Evolutionary conservation across 768 basidiomycete species (phyloP), one percentile per base, ranked within the genome.

Genomic region (Suillus variegatus): DNA sequence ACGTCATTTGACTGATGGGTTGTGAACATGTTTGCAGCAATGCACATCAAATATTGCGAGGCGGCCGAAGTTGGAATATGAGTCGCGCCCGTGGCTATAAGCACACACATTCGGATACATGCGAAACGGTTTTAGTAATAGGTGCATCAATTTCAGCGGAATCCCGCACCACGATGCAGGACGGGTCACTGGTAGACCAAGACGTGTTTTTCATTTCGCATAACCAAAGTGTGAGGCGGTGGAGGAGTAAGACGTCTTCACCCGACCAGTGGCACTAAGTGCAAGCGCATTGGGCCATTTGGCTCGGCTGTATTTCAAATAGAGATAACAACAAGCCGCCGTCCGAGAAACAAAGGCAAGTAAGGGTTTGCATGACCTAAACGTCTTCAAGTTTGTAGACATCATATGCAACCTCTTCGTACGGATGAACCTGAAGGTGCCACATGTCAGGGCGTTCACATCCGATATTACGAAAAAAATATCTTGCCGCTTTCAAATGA

Each of bases 331-430:
- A 20, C 32, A 14, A 38, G 32, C 13, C 47, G 32, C 13, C 47
- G 18, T 63, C 60, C 41, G 35, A 62, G 43, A 41, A 22, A 64
- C 36, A 43, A n/a, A 62, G 20, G 60, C 36, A 22, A n/a, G 20
- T 43, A n/a, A 41, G 20, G 51, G 52, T 13, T 40, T 41, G 62
- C 28, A 25, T 54, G 36, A 14, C 9, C 81, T 69, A 81, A 60
- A 82, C 74, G 66, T 82, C 77, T 70, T 85, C 82, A 3, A 84
- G 72, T 52, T 77, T 81, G 72, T 86, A 84, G 2, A 87, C 83
- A 66, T 86, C 84, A 66, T 86, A 86, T 6, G 82, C 85, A 57
- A 86, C 83, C 71, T 86, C 82, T 73, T 86, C 85, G 66, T 86
- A 86, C 9, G 85, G 85, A 69, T 86, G 86, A 5, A 81, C 77